phyloP scores from a whole-genome alignment of 1,284 basidiomycete genomes.

The Cronartium quercuum region DNA sequence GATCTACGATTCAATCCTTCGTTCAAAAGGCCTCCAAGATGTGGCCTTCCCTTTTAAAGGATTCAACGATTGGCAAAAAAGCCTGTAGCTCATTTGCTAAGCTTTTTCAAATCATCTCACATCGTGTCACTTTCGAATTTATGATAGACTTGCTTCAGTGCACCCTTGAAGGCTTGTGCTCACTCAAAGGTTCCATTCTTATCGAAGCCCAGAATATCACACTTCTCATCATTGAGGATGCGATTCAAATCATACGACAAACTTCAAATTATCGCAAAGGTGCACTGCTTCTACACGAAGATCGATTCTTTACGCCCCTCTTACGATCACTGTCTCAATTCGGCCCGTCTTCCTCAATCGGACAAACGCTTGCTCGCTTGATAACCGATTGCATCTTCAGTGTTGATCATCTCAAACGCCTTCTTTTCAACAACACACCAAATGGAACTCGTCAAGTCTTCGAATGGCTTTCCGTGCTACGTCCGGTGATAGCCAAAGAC shows the following conservation, averaged over 20 bases:
- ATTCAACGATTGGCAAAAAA: not conserved
- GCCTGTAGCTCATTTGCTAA: not conserved
- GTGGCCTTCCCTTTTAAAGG: not conserved
- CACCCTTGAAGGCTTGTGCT: not conserved
- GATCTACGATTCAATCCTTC: not conserved
- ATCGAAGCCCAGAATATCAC: not conserved
- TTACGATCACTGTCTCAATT: not conserved
- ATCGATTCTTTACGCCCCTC: not conserved
- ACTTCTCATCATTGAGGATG: not conserved
- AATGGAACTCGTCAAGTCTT: not conserved
- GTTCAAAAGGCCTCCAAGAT: not conserved
- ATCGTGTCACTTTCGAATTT: not conserved
- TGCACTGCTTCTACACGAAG: not conserved
- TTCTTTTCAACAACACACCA: not conserved
- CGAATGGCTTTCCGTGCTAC: not conserved
- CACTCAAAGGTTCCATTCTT: not conserved
- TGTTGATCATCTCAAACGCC: not conserved
- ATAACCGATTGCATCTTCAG: not conserved
- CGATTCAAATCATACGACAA: not conserved
- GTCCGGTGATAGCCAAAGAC: not conserved
- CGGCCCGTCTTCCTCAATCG: not conserved
- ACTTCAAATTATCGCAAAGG: not conserved
- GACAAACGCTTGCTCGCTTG: not conserved
- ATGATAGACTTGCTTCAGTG: not conserved
- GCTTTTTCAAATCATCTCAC: not conserved